Conservation (phyloP, 495 filamentous ascomycete species). For the Penicillium longicatenatum region DNA sequence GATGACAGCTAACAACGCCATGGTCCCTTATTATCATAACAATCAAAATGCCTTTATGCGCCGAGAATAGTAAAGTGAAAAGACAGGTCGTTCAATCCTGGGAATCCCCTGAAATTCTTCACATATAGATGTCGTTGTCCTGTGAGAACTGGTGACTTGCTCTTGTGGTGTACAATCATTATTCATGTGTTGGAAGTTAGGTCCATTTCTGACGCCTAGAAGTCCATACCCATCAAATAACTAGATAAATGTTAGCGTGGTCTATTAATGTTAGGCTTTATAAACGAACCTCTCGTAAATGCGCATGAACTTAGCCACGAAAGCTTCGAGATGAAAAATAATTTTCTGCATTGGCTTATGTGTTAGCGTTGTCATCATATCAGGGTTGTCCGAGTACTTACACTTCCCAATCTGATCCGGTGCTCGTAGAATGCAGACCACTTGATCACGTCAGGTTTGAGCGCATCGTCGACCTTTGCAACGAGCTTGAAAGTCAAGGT, state of each 20-base stretch:
- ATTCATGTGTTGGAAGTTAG: constrained; percentile 29
- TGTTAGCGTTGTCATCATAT: constrained; percentile 18
- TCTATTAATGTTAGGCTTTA: neutral
- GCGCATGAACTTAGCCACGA: constrained; percentile 97
- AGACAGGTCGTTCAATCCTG: neutral
- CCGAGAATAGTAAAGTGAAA: constrained; percentile 5
- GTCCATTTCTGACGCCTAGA: constrained; percentile 5
- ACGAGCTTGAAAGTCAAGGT: constrained; percentile 91
- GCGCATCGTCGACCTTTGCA: constrained; percentile 76
- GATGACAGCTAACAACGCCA: neutral
- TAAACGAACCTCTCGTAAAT: constrained; percentile 73
- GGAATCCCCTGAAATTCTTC: neutral
- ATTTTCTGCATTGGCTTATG: constrained; percentile 63
- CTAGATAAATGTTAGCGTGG: constrained; percentile 44
- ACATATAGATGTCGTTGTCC: neutral
- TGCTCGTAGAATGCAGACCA: constrained; percentile 99
- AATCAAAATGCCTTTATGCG: constrained; percentile 23
- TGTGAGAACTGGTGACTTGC: neutral
- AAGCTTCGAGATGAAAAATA: constrained; percentile 97
- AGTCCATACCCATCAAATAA: constrained; percentile 79
- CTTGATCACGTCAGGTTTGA: constrained; percentile 90
- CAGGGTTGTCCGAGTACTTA: constrained; percentile 29
- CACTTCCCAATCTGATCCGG: constrained; percentile 79
- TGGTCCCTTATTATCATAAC: constrained; percentile 8
- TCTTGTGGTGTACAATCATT: constrained; percentile 37